Base-by-base conservation (phyloP, 345 rosid genomes). In the Citrus inodora region DNA sequence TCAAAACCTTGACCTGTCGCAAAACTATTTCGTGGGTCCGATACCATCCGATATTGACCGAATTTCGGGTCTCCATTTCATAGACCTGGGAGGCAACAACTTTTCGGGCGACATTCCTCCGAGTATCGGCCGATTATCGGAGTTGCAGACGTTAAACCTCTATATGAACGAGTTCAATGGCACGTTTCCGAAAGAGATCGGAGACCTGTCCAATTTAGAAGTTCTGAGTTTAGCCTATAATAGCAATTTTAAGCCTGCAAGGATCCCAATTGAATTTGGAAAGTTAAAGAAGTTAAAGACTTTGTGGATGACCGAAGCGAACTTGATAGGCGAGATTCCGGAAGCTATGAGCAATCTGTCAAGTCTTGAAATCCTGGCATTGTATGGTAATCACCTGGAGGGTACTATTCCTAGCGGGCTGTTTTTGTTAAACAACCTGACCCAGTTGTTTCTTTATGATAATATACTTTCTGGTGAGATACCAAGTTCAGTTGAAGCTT, bases 91-190 rank as follows among this genome's bases (percentile, higher is more conserved):
- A 1, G 92, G 75, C 19, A 96, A 92, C 76, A 81, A 80, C 37
- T 96, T 94, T 82, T 73, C 94, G n/a, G 97, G 98, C 9, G 82
- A 86, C 40, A 90, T 96, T 2, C 99, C 99, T 0, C 75, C 83
- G 4, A 78, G 77, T 16, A 75, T 94, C 3, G 94, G 93, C 27
- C 73, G 76, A 25, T 56, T 96, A 22, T 22, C 87, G 5, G 79
- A 84, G 79, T 81, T 96, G 78, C 86, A 67, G 55, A 72, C 68
- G 1, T 27, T 96, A 78, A 0, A 60, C 58, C 83, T 92, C 0
- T 27, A 80, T 85, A 69, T 27, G 75, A 90, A 87, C 65, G 79
- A 79, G 70, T 93, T 89, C 89, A 76, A 90, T 8, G 97, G 98
- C 4, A 91, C 93, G 5, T 87, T 93, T 78, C 99, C 99, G 0